phyloP scores from a whole-genome alignment of 73 alveolate species.

The Stentor coeruleus region DNA sequence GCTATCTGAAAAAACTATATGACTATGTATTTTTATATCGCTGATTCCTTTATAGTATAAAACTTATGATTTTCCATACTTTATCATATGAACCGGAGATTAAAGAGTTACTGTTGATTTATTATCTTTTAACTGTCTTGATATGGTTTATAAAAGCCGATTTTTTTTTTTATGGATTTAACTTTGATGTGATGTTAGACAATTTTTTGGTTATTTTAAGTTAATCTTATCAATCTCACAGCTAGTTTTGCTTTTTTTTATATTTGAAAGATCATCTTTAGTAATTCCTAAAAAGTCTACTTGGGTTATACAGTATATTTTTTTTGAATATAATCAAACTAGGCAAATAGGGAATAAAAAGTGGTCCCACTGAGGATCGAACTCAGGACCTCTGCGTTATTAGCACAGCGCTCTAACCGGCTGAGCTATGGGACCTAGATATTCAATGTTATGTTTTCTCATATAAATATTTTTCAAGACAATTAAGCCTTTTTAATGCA shows the following conservation, averaged over 20 bases:
- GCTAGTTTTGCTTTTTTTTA: background rate
- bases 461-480: too few species aligned
- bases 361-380: too few species aligned
- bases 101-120: background rate
- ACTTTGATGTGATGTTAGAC: background rate
- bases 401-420: too few species aligned
- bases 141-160: background rate
- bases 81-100: slow-evolving; percentile 1
- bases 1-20: background rate
- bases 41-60: background rate
- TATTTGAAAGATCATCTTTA: background rate
- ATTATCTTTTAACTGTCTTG: background rate
- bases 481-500: too few species aligned
- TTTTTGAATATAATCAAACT: too few species aligned
- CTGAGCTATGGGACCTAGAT: too few species aligned
- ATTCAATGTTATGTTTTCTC: too few species aligned
- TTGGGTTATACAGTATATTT: too few species aligned
- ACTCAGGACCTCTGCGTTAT: too few species aligned
- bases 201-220: background rate
- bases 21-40: background rate
- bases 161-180: background rate
- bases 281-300: background rate
- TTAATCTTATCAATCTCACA: background rate
- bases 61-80: background rate
- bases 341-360: too few species aligned